Conservation (phyloP, 768 basidiomycete species). For the Boletus eberwhitei region DNA sequence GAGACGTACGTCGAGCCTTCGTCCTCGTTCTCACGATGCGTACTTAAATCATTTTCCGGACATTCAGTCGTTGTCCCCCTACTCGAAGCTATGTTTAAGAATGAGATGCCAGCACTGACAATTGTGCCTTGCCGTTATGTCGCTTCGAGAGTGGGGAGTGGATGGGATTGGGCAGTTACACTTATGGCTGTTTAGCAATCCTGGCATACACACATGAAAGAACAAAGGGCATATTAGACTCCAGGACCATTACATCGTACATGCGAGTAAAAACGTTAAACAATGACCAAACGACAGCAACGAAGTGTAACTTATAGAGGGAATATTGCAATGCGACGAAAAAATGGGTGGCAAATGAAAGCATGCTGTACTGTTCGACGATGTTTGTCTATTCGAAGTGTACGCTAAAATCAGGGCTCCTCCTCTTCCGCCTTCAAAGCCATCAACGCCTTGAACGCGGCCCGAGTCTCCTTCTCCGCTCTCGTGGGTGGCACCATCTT, state of each 20-base stretch:
- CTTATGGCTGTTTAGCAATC: constrained; percentile 25
- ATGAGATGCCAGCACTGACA: constrained; percentile 28
- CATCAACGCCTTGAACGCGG: constrained; percentile 77
- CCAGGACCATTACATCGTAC: not conserved
- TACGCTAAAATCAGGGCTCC: constrained; percentile 35
- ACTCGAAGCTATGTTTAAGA: constrained; percentile 20
- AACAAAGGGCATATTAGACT: not conserved
- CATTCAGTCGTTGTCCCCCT: constrained; percentile 17
- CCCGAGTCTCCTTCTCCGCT: constrained; percentile 87
- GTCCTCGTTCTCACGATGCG: not conserved
- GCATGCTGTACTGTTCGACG: constrained; percentile 12
- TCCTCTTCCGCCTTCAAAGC: constrained; percentile 60
- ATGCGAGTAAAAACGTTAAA: not conserved
- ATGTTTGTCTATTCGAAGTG: not conserved
- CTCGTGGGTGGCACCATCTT: constrained; percentile 85
- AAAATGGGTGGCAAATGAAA: constrained; percentile 8
- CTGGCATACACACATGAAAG: not conserved
- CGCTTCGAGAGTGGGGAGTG: constrained; percentile 17
- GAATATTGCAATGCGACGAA: constrained; percentile 3
- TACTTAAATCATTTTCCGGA: not conserved
- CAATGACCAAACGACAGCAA: not conserved
- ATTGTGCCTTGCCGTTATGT: constrained; percentile 21
- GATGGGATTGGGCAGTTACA: constrained; percentile 30
- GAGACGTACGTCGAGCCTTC: constrained; percentile 15
- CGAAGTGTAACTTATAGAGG: not conserved